Evolutionary conservation across 2,329 filamentous ascomycete species (phyloP).

Genomic region (Colletotrichum sp.): DNA sequence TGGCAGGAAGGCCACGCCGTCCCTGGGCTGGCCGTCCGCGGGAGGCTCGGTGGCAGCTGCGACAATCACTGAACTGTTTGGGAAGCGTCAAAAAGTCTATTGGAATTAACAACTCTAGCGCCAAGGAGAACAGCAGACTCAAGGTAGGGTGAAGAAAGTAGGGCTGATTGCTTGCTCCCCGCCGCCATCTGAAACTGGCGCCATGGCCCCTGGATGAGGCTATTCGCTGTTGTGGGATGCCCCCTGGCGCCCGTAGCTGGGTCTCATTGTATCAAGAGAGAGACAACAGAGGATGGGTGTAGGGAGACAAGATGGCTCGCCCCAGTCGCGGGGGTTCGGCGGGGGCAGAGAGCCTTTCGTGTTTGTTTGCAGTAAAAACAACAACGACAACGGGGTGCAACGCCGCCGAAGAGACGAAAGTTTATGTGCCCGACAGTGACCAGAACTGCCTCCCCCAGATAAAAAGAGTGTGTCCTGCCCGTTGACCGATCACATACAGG

Average conservation of each 20-base stretch:
- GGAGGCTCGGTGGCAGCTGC: neutral
- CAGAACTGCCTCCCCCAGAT: neutral
- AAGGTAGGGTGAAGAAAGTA: neutral
- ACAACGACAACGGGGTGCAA: neutral
- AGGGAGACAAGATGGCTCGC: neutral
- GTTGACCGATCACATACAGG: neutral
- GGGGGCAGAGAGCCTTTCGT: neutral
- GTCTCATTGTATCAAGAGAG: neutral
- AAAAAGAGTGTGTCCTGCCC: neutral
- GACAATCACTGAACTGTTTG: constrained; percentile 5
- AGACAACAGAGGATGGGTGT: neutral
- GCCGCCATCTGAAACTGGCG: constrained; percentile 9
- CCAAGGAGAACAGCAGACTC: neutral
- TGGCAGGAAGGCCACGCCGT: neutral
- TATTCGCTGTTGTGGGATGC: neutral
- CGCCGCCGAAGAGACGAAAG: neutral
- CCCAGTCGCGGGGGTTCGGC: neutral
- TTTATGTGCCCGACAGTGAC: neutral
- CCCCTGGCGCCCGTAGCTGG: neutral
- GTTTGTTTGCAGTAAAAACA: neutral
- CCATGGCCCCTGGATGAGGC: neutral
- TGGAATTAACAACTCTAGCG: neutral
- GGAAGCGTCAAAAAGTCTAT: constrained; percentile 10
- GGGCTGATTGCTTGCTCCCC: neutral
- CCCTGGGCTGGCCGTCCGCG: neutral